Percentiles rank a stretch among this genome's conserved stretches.
These are phyloP conservation scores for Haplographium delicatum DNA, from an alignment of 495 filamentous ascomycete species.

Conservation along the genomic window DNA sequence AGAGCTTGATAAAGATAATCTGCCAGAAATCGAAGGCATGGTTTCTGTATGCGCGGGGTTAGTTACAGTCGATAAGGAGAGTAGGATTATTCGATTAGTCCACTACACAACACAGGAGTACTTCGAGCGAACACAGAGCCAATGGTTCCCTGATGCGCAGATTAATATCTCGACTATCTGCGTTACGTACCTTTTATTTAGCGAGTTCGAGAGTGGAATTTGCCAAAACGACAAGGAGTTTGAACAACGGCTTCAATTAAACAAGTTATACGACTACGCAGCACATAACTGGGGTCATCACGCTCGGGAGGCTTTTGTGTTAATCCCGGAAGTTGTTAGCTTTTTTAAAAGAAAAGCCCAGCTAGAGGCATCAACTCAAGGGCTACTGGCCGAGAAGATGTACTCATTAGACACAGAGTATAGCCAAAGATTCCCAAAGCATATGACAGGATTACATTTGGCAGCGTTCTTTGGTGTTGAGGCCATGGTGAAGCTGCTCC, in stretches of 20 bases:
- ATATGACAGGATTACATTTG: constrained; percentile 20
- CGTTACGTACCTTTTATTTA: constrained; percentile 37
- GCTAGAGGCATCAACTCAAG: constrained; percentile 20
- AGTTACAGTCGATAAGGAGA: constrained; percentile 30
- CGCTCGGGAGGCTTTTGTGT: constrained; percentile 12
- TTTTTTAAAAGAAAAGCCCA: constrained; percentile 9
- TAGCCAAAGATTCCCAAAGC: constrained; percentile 8
- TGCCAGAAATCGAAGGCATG: constrained; percentile 26
- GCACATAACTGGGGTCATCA: constrained; percentile 16
- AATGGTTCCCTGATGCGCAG: constrained; percentile 34
- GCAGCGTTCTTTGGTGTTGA: constrained; percentile 22
- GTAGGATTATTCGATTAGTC: constrained; percentile 27
- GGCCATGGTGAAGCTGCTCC: constrained; percentile 20
- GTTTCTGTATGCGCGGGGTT: constrained; percentile 31
- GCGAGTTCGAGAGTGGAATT: constrained; percentile 3
- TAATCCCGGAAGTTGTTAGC: not conserved
- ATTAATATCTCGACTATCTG: constrained; percentile 32
- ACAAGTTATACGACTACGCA: constrained; percentile 6
- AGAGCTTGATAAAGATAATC: constrained; percentile 27
- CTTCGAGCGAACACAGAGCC: constrained; percentile 2
- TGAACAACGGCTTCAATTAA: constrained; percentile 16
- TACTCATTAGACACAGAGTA: not conserved
- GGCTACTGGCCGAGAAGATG: not conserved
- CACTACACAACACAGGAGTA: constrained; percentile 17
- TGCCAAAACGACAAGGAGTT: constrained; percentile 25